Percentiles rank a stretch among this genome's conserved stretches.
phyloP scores from a whole-genome alignment of 306 rosid species.

The Gastrolobium bilobum region DNA sequence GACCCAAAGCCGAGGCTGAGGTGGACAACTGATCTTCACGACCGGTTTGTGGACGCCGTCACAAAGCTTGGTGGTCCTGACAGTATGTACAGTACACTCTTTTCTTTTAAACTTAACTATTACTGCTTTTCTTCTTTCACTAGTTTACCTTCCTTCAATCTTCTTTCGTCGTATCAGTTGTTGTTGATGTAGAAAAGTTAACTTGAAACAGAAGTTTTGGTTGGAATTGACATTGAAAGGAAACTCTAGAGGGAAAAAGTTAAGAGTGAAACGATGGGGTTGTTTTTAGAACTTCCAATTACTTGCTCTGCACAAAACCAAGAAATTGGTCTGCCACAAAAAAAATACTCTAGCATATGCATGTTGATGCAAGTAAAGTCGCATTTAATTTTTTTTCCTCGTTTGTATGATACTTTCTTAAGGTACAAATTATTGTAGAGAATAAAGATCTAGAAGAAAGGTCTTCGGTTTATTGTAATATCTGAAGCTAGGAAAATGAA shows the following conservation, averaged over 20 bases:
- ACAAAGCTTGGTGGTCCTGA: conserved; percentile 98
- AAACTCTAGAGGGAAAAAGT: background rate
- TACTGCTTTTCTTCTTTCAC: no score
- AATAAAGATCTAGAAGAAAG: background rate
- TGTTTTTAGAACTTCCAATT: background rate
- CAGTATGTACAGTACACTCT: conserved; percentile 66
- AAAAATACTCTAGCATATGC: background rate
- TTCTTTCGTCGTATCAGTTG: background rate
- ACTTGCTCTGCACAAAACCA: conserved; percentile 24
- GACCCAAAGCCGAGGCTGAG: conserved; percentile 93
- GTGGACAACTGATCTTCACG: conserved; percentile 97
- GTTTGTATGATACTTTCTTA: background rate
- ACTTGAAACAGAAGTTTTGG: conserved; percentile 1
- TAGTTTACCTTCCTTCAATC: no score
- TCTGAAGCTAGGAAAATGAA: background rate
- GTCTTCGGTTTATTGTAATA: background rate
- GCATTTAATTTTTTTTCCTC: background rate
- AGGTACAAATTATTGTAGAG: background rate
- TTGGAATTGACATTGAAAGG: conserved; percentile 1
- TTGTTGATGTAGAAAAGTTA: conserved; percentile 5
- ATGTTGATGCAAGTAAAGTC: background rate
- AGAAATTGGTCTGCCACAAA: background rate
- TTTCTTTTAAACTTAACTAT: background rate
- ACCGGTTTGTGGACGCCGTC: conserved; percentile 91
- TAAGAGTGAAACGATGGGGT: background rate